Evolutionary conservation across 768 basidiomycete genomes (phyloP).

Genomic region (Boletus sp.): DNA sequence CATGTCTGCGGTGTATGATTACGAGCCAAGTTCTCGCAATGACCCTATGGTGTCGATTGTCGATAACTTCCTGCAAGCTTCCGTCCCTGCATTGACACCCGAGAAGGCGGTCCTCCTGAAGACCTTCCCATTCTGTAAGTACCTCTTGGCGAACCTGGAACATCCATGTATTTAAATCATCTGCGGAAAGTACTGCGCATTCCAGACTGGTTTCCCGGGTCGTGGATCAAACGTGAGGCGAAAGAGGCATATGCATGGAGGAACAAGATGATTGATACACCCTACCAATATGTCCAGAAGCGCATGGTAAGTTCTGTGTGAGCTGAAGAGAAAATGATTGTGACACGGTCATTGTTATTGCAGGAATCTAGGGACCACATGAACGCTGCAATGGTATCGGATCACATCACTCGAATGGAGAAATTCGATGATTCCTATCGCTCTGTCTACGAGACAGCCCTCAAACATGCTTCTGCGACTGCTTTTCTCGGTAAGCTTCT

Average conservation of each 20-base stretch:
- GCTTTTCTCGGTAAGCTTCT: neutral
- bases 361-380: neutral
- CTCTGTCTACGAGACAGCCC: neutral
- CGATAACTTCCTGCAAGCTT: neutral
- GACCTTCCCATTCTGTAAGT: constrained; percentile 11
- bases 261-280: neutral
- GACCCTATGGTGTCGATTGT: constrained; percentile 5
- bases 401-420: neutral
- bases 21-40: neutral
- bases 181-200: neutral
- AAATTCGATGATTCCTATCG: neutral
- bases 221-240: constrained; percentile 3
- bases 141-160: neutral
- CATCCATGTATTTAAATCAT: constrained; percentile 1
- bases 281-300: neutral
- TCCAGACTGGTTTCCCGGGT: constrained; percentile 2
- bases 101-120: constrained; percentile 4
- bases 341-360: neutral
- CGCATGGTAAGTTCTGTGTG: neutral
- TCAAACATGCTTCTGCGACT: neutral
- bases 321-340: neutral
- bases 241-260: neutral
- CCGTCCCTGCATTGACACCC: neutral
- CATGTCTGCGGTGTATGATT: neutral
- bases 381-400: neutral